Base-by-base conservation (phyloP, 768 basidiomycete species). In the Suillus subluteus region DNA sequence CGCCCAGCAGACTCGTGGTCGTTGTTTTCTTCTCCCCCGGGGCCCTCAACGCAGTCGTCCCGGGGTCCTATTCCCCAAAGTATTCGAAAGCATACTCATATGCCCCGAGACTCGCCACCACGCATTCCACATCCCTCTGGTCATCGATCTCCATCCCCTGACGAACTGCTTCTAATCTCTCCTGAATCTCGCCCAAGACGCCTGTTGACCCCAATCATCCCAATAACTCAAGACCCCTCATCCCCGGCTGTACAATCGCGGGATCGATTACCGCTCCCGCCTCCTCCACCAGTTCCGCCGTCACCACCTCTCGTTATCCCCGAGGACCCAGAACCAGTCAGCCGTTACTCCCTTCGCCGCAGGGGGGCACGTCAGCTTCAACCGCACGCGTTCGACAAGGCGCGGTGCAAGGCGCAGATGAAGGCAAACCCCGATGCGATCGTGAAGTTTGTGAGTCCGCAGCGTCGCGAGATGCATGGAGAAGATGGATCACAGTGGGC, bases 401-500 rank as follows among this genome's bases (percentile, higher is more conserved):
- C 78, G 13, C 48, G 76, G 44, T 92, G 92, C 73, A 82, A 85
- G 64, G 74, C 75, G 16, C 81, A 83, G 62, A 75, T 92, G 68
- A 80, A 80, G 38, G 69, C 73, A 1, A 84, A 82, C 67, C 91
- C 90, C 3, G 92, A 92, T 26, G 91, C 91, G 1, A 86, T 92
- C 52, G 82, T 93, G 55, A 87, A 84, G 64, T 65, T 82, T 32
- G 76, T 72, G 58, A 82, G 81, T 71, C 79, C 81, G 30, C 72
- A 43, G n/a, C 73, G 68, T 38, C 72, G n/a, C 58, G 23, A 63
- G 65, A 18, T 41, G 26, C 67, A 68, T 64, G 73, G 71, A 44
- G 76, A 77, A 68, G 65, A 70, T 6, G 73, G 72, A 46, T 68
- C 69, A 4, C 73, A 70, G 15, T 75, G 78, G 55, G 72, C 70